A percentile compares a stretch with the other conserved stretches of the same genome.
Evolutionary conservation across 225 moss, liverwort and hornwort genomes (phyloP).

Genomic region (Polytrichum commune): DNA sequence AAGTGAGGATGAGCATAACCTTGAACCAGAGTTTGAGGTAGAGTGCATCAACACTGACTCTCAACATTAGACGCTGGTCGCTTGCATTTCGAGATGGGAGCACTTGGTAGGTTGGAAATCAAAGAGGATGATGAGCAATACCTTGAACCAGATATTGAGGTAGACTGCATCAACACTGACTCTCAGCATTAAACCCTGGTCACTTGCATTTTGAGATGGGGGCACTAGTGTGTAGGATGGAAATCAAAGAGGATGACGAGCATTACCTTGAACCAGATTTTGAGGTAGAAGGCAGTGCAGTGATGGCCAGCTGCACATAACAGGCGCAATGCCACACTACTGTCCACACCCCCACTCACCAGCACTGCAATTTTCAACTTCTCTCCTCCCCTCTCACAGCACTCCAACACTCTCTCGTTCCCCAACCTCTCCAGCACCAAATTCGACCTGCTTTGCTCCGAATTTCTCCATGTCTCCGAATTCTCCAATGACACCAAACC

Average conservation of each 20-base stretch:
- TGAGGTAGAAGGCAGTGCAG: constrained; percentile 94
- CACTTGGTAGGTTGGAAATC: too few species aligned
- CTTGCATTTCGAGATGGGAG: too few species aligned
- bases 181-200: too few species aligned
- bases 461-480: too few species aligned
- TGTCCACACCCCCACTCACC: constrained; percentile 96
- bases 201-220: too few species aligned
- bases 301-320: constrained; percentile 83
- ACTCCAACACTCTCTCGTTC: constrained; percentile 38
- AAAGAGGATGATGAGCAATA: constrained; percentile 3
- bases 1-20: constrained; percentile 26
- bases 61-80: too few species aligned
- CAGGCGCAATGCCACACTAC: constrained; percentile 93
- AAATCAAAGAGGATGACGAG: too few species aligned
- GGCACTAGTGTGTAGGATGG: too few species aligned
- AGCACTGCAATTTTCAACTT: constrained; percentile 80
- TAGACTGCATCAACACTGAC: constrained; percentile 48
- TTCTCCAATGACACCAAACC: too few species aligned
- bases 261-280: constrained; percentile 97
- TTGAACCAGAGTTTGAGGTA: constrained; percentile 99
- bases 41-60: constrained; percentile 30
- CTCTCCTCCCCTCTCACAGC: constrained; percentile 61
- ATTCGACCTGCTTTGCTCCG: too few species aligned
- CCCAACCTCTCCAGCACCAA: too few species aligned
- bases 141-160: constrained; percentile 99